Percentiles rank a stretch among this genome's conserved stretches.
phyloP scores from a whole-genome alignment of 331 rosid genomes.

The Rhamnella rubrinervis region DNA sequence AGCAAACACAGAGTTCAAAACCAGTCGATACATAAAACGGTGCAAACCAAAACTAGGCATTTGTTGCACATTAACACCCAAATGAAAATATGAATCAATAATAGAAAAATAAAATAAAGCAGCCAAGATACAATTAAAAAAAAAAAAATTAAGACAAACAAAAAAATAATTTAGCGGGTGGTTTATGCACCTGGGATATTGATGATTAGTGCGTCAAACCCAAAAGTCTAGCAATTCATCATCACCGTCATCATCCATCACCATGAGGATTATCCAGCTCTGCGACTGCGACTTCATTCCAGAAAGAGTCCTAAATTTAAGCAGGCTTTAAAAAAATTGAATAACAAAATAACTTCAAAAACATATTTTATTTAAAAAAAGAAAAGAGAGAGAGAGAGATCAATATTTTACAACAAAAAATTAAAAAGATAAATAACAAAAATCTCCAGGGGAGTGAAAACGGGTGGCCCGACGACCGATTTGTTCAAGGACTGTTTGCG shows the following conservation, averaged over 20 bases:
- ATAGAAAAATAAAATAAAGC: neutral
- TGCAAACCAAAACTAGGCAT: no score
- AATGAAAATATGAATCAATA: neutral
- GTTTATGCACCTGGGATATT: conserved; percentile 18
- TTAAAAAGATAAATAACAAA: neutral
- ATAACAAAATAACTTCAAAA: neutral
- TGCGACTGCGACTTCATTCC: neutral
- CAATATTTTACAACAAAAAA: no score
- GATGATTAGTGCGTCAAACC: neutral
- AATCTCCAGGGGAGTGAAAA: conserved; percentile 10
- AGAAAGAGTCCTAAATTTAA: neutral
- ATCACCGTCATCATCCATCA: neutral
- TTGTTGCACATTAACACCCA: no score
- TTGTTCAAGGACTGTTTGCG: neutral
- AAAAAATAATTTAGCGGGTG: neutral
- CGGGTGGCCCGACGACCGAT: conserved; percentile 2
- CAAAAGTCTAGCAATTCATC: neutral
- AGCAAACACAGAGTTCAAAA: neutral
- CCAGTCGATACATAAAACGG: neutral
- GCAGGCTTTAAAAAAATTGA: neutral
- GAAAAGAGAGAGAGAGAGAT: no score
- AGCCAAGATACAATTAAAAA: neutral
- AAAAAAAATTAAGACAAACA: neutral
- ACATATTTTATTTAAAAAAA: no score
- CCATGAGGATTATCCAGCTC: neutral